Evolutionary conservation across 805 yeast genomes (phyloP), one percentile per base, ranked within the genome.

Genomic region (Cephaloascus albidus): DNA sequence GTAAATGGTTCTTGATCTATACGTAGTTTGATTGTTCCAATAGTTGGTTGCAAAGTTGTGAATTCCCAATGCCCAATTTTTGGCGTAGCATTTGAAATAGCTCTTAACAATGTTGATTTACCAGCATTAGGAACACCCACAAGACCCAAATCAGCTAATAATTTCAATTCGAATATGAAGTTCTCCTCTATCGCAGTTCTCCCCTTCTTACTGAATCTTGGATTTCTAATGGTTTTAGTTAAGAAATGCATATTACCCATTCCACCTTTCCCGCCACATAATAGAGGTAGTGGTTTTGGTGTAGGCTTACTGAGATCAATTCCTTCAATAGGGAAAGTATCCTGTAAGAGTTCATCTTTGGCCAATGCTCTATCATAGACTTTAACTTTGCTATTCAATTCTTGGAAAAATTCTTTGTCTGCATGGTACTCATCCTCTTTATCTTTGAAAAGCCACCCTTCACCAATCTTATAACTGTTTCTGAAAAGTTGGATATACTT

Each of bases 71-170:
- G 95, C 0, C 97, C 98, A 12, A 93, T 85, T 41, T 85, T 68
- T 1, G 98, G 97, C 41, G 81, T 70, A 0, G 98, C 97, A 40
- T 78, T 76, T 0, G 96, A 85, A 14, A 93, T 86, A 8, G 94
- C 88, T 40, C 94, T 66, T 35, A 93, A 61, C 23, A 93, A 67
- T 0, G 97, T 87, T 3, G 96, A 86, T 55, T 93, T 93, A 1
- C 98, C 98, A 3, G 97, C 96, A 58, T 93, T 93, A 1, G 98
- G 98, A 16, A 93, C 65, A 0, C 98, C 98, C 18, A 93, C 96
- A 4, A 93, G 64, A 0, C 97, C 98, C 42, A 90, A 62, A 58
- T 93, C 97, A 0, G 98, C 98, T 41, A 93, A 69, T 31, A 88
- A 68, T 54, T 87, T 88, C 46, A 93, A 64, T 60, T 93, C 98